A percentile compares a stretch with the other conserved stretches of the same genome.
Conservation (phyloP, 78 protist species). For the Dictyostelium citrinum region DNA sequence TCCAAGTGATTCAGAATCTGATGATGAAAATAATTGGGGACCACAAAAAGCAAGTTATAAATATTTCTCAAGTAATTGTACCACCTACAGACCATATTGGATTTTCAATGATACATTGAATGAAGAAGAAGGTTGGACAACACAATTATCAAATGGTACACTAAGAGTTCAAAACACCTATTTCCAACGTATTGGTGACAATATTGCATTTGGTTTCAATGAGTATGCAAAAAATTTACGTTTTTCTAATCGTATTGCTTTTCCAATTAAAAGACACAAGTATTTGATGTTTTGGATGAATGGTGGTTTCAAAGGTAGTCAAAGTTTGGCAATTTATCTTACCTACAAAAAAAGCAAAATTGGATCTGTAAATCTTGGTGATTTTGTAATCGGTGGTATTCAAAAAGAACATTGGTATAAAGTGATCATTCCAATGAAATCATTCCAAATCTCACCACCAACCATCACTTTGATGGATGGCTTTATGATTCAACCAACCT, state of each 20-base stretch:
- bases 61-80: constrained; percentile 8
- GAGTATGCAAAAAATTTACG: neutral
- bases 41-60: constrained; percentile 7
- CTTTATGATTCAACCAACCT: neutral
- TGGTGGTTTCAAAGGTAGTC: constrained; percentile 14
- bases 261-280: neutral
- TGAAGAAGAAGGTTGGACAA: neutral
- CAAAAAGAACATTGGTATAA: neutral
- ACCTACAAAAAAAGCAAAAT: neutral
- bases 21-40: neutral
- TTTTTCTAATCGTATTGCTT: neutral
- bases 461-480: neutral
- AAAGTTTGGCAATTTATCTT: neutral
- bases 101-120: constrained; percentile 6
- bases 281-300: constrained; percentile 9
- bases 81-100: neutral
- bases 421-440: neutral
- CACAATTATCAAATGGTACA: neutral
- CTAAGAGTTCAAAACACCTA: neutral
- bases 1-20: neutral
- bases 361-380: constrained; percentile 1
- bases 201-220: constrained; percentile 12
- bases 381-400: neutral
- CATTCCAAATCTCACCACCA: neutral
- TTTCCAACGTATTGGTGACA: constrained; percentile 2